Percentiles rank a stretch among this genome's conserved stretches.
These are phyloP conservation scores for Brassica incana DNA, from an alignment of 345 rosid genomes.

Conservation along the genomic window DNA sequence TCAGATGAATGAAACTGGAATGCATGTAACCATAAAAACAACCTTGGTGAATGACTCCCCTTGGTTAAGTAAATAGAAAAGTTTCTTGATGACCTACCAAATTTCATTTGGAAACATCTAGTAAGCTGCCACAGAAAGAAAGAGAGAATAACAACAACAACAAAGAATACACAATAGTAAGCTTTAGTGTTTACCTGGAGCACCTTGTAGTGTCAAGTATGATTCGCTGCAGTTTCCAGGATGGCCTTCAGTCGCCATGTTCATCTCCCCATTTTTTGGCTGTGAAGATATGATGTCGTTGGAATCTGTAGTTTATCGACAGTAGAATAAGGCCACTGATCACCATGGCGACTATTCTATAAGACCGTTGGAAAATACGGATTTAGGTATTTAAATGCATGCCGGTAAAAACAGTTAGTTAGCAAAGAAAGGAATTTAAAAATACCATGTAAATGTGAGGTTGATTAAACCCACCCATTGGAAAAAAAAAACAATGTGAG, in stretches of 20 bases:
- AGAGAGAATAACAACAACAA: not conserved
- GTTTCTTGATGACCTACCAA: not conserved
- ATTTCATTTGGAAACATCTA: not conserved
- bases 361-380: not conserved
- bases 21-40: not conserved
- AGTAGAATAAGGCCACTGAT: not conserved
- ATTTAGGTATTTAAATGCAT: no score
- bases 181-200: not conserved
- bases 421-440: not conserved
- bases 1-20: not conserved
- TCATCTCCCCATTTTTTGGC: not conserved
- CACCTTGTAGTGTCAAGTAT: not conserved
- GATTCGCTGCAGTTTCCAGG: not conserved
- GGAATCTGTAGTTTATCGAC: not conserved
- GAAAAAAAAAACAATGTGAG: not conserved
- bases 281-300: not conserved
- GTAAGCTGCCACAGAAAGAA: not conserved
- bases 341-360: not conserved
- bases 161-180: not conserved
- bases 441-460: not conserved
- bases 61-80: not conserved
- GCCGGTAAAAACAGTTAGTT: not conserved
- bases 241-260: not conserved
- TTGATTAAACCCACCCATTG: not conserved
- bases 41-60: not conserved